phyloP scores from a whole-genome alignment of 140 eudicot species.

The Senecio squalidus region DNA sequence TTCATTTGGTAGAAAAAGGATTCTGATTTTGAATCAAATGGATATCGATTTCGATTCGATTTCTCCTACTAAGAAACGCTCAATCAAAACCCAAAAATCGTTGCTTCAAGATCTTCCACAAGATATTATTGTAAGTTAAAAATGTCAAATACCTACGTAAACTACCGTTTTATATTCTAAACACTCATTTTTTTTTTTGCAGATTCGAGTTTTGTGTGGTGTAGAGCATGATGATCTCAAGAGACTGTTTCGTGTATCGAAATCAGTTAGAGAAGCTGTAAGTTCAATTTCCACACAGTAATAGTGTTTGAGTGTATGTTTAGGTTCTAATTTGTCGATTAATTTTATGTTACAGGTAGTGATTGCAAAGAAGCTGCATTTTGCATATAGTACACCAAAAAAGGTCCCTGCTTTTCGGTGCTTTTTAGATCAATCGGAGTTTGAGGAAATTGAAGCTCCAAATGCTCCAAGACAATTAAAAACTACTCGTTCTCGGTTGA shows the following conservation, averaged over 20 bases:
- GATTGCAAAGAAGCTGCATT: slow-evolving; percentile 64
- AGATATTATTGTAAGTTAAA: slow-evolving; percentile 57
- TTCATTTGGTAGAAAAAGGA: slow-evolving; percentile 69
- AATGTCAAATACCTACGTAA: neutral
- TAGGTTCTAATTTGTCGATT: slow-evolving; percentile 4
- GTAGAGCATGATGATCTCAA: slow-evolving; percentile 84
- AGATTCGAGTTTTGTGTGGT: slow-evolving; percentile 76
- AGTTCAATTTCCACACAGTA: slow-evolving; percentile 18
- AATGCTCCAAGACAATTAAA: slow-evolving; percentile 59
- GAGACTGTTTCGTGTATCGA: slow-evolving; percentile 58
- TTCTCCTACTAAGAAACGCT: slow-evolving; percentile 40
- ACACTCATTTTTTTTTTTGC: slow-evolving; percentile 17
- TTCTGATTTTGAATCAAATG: slow-evolving; percentile 31
- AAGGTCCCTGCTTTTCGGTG: slow-evolving; percentile 46
- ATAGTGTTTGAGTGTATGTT: neutral
- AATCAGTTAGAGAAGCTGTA: slow-evolving; percentile 67
- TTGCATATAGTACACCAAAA: slow-evolving; percentile 62
- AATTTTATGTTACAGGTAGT: slow-evolving; percentile 47
- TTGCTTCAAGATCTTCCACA: slow-evolving; percentile 70
- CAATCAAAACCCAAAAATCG: slow-evolving; percentile 26
- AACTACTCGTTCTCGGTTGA: slow-evolving; percentile 43
- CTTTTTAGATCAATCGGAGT: slow-evolving; percentile 26
- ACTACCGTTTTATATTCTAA: neutral
- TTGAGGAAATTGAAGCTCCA: slow-evolving; percentile 50
- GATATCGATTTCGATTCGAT: slow-evolving; percentile 25